Evolutionary conservation across 177 flowering plant genomes (phyloP).

Genomic region (Tripterygium wilfordii): DNA sequence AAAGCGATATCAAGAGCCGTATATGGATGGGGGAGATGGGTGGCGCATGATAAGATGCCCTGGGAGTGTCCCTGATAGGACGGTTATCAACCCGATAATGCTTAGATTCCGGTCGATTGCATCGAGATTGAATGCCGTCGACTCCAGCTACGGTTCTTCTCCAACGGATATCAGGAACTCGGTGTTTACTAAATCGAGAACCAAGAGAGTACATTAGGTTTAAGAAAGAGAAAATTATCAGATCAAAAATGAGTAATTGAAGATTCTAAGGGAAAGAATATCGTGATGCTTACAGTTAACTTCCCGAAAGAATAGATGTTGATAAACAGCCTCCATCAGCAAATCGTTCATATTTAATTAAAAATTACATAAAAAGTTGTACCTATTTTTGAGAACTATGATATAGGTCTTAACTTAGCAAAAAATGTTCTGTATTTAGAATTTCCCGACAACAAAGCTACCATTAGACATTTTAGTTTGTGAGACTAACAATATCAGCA

Average conservation of each 20-base stretch:
- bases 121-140: slow-evolving; percentile 26
- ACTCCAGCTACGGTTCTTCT: background rate
- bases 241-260: background rate
- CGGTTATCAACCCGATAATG: slow-evolving; percentile 25
- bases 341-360: too few species aligned
- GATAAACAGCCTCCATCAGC: background rate
- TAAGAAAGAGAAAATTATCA: slow-evolving; percentile 1
- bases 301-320: slow-evolving; percentile 20
- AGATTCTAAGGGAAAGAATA: background rate
- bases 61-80: slow-evolving; percentile 5
- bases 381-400: too few species aligned
- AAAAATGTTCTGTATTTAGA: too few species aligned
- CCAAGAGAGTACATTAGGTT: slow-evolving; percentile 43
- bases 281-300: slow-evolving; percentile 18
- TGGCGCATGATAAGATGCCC: slow-evolving; percentile 5
- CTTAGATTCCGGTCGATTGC: slow-evolving; percentile 46
- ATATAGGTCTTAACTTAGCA: too few species aligned
- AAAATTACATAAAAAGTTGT: too few species aligned
- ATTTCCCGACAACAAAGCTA: too few species aligned
- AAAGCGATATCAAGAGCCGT: too few species aligned
- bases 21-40: slow-evolving; percentile 13
- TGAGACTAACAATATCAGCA: too few species aligned
- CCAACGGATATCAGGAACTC: slow-evolving; percentile 3
- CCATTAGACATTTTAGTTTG: too few species aligned
- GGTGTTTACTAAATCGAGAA: slow-evolving; percentile 4